Percentiles rank a stretch among this genome's conserved stretches.
Evolutionary conservation across 805 yeast genomes (phyloP).

Genomic region (Candida dajiaensis): DNA sequence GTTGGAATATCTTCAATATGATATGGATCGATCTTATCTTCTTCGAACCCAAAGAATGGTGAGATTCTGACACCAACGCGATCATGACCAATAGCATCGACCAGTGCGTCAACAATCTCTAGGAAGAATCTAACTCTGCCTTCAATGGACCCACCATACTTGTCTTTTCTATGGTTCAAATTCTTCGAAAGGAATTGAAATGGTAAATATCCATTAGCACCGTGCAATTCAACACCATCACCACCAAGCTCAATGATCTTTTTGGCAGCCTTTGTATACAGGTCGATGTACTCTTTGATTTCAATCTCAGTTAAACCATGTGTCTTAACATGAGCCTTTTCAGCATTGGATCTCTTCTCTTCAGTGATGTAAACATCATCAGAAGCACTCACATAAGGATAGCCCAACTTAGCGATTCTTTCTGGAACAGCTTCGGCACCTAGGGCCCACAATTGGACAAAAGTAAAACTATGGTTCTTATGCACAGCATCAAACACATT

Average conservation of each 20-base stretch:
- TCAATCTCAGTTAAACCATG: constrained; percentile 30
- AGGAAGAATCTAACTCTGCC: constrained; percentile 33
- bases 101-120: constrained; percentile 41
- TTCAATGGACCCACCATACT: constrained; percentile 39
- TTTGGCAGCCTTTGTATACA: constrained; percentile 28
- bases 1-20: constrained; percentile 23
- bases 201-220: constrained; percentile 35
- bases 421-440: constrained; percentile 36
- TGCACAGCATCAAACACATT: constrained; percentile 44
- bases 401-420: constrained; percentile 29
- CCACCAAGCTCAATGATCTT: constrained; percentile 31
- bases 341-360: constrained; percentile 29
- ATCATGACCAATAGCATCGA: background rate
- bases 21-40: constrained; percentile 15
- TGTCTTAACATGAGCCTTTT: constrained; percentile 24
- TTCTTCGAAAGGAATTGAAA: constrained; percentile 32
- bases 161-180: constrained; percentile 31
- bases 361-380: constrained; percentile 30
- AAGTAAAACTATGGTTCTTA: constrained; percentile 35
- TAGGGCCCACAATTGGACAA: constrained; percentile 46
- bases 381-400: constrained; percentile 34
- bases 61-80: constrained; percentile 24
- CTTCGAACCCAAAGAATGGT: constrained; percentile 37
- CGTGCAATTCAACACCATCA: constrained; percentile 36
- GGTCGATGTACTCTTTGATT: constrained; percentile 21